Evolutionary conservation across 1,139 yeast species (phyloP).

Genomic region (Nakaseomyces kungkrabaensis): DNA sequence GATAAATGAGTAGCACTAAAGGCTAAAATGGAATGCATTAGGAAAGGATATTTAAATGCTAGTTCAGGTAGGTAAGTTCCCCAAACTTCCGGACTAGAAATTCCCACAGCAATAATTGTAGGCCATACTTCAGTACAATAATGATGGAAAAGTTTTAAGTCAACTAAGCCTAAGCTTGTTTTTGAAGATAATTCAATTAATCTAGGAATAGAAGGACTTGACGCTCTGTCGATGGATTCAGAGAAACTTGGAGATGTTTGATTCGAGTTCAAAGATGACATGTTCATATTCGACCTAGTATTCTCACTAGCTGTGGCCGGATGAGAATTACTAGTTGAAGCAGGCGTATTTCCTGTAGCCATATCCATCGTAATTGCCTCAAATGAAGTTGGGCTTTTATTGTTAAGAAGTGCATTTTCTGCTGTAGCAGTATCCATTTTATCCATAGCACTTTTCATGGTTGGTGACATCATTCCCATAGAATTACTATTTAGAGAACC

Average conservation of each 20-base stretch:
- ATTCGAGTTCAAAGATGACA: background rate
- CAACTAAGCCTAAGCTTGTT: constrained; percentile 55
- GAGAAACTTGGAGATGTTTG: background rate
- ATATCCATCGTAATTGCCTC: constrained; percentile 3
- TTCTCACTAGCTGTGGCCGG: background rate
- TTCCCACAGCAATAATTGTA: constrained; percentile 85
- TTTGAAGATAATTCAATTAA: constrained; percentile 24
- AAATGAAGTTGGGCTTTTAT: background rate
- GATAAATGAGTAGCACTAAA: constrained; percentile 88
- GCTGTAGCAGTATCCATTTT: constrained; percentile 5
- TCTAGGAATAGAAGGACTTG: constrained; percentile 10
- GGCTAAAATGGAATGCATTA: constrained; percentile 86
- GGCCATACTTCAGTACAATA: constrained; percentile 77
- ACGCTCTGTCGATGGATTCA: background rate
- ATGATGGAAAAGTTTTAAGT: constrained; percentile 74
- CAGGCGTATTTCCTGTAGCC: background rate
- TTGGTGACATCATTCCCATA: constrained; percentile 15
- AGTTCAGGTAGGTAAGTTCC: constrained; percentile 75
- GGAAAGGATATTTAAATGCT: constrained; percentile 79
- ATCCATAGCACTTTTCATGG: constrained; percentile 13
- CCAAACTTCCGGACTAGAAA: constrained; percentile 83
- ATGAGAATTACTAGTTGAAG: constrained; percentile 2
- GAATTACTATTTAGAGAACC: background rate
- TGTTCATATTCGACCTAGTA: background rate
- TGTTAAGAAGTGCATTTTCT: constrained; percentile 2